These are phyloP conservation scores for Cicer arietinum DNA, from an alignment of 306 rosid genomes.

Conservation along the genomic window DNA sequence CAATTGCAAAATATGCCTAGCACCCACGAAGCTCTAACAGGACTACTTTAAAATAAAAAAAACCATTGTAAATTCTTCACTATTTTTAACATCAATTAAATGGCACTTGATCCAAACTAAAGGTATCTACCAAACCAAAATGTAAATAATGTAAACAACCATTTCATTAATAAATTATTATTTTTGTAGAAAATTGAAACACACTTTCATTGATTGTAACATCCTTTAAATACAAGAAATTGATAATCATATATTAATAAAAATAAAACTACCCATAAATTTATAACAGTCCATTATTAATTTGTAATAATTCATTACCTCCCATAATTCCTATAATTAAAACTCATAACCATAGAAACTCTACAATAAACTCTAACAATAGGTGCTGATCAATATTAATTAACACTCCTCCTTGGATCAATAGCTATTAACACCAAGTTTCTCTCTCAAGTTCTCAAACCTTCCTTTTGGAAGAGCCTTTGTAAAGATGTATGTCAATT, in stretches of 20 bases:
- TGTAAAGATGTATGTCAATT: no score
- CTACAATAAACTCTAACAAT: no score
- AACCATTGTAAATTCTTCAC: slow-evolving; percentile 9
- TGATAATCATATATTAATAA: no score
- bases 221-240: no score
- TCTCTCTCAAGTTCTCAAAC: not conserved
- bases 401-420: not conserved
- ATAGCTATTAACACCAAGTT: not conserved
- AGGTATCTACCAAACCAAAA: slow-evolving; percentile 9
- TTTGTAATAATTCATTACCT: no score
- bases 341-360: no score
- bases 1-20: not conserved
- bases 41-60: not conserved
- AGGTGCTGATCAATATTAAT: not conserved
- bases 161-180: not conserved
- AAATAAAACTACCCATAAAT: no score
- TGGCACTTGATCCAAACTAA: slow-evolving; percentile 16
- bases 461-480: not conserved
- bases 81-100: slow-evolving; percentile 14
- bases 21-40: not conserved
- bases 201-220: no score
- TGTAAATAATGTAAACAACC: slow-evolving; percentile 5
- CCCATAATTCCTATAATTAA: no score
- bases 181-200: no score
- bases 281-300: not conserved